Evolutionary conservation across 2,329 filamentous ascomycete species (phyloP).

Genomic region (Penicillium sp.): DNA sequence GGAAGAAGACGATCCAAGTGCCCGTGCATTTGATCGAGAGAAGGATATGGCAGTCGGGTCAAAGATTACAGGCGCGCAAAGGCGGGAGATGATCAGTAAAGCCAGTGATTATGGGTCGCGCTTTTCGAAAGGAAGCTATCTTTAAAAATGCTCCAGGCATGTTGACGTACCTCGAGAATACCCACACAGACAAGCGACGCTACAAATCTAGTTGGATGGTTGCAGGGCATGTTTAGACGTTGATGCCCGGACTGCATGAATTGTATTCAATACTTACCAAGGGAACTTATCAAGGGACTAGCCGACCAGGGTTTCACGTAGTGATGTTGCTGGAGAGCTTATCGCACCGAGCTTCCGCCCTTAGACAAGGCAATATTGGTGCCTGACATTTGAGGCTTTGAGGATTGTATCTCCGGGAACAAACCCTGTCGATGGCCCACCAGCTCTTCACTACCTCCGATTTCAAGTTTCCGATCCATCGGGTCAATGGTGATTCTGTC

Average conservation of each 20-base stretch:
- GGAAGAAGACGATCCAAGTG: slow-evolving; percentile 87
- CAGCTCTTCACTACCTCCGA: background rate
- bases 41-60: slow-evolving; percentile 86
- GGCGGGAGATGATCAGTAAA: slow-evolving; percentile 75
- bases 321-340: too few species aligned
- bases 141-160: slow-evolving; percentile 29
- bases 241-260: background rate
- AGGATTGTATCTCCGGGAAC: background rate
- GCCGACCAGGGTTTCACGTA: too few species aligned
- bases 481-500: background rate
- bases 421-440: background rate
- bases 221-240: background rate
- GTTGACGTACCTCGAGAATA: background rate
- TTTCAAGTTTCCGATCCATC: background rate
- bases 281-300: too few species aligned
- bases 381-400: background rate
- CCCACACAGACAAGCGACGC: background rate
- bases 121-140: slow-evolving; percentile 72
- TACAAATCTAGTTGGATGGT: background rate
- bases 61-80: slow-evolving; percentile 71
- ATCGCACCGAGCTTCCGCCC: background rate
- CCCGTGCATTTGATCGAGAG: slow-evolving; percentile 82
- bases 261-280: too few species aligned
- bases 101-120: slow-evolving; percentile 79
- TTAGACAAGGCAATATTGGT: background rate